Evolutionary conservation across 2,329 filamentous ascomycete genomes (phyloP).

Genomic region (Gaeumannomyces sp.): DNA sequence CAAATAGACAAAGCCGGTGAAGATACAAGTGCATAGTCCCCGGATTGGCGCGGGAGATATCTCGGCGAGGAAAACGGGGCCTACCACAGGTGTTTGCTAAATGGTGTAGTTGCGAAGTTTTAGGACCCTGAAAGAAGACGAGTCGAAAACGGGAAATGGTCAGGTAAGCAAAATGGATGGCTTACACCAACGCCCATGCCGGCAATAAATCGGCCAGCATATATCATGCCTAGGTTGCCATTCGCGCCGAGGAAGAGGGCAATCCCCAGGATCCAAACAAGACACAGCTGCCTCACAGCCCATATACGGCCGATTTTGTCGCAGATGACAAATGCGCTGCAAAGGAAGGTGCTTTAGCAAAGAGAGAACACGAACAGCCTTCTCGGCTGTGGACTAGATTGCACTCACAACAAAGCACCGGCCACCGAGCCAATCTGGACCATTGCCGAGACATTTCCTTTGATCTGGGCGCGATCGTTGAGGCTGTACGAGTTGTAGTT

Average conservation of each 20-base stretch:
- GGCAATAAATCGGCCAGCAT: conserved; percentile 59
- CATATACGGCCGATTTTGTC: conserved; percentile 58
- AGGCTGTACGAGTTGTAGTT: conserved; percentile 46
- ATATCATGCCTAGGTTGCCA: conserved; percentile 47
- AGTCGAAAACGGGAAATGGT: not conserved
- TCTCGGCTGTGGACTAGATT: not conserved
- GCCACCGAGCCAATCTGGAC: conserved; percentile 72
- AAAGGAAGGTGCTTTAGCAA: not conserved
- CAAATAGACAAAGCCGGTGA: conserved; percentile 64
- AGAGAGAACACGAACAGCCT: not conserved
- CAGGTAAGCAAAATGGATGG: not conserved
- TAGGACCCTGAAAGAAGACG: not conserved
- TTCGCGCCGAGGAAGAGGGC: conserved; percentile 50
- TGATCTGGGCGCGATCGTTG: conserved; percentile 57
- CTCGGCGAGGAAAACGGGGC: conserved; percentile 64
- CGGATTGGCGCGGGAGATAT: conserved; percentile 61
- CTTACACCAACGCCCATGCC: conserved; percentile 51
- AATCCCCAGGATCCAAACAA: conserved; percentile 52
- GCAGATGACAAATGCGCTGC: conserved; percentile 51
- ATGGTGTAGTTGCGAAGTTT: not conserved
- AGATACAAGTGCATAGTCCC: conserved; percentile 65
- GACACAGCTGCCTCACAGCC: conserved; percentile 52
- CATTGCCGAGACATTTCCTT: conserved; percentile 74
- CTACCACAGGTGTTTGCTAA: conserved; percentile 24
- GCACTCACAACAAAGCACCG: conserved; percentile 41